These are phyloP conservation scores for Candida neerlandica DNA, from an alignment of 1,139 yeast species.

Conservation along the genomic window DNA sequence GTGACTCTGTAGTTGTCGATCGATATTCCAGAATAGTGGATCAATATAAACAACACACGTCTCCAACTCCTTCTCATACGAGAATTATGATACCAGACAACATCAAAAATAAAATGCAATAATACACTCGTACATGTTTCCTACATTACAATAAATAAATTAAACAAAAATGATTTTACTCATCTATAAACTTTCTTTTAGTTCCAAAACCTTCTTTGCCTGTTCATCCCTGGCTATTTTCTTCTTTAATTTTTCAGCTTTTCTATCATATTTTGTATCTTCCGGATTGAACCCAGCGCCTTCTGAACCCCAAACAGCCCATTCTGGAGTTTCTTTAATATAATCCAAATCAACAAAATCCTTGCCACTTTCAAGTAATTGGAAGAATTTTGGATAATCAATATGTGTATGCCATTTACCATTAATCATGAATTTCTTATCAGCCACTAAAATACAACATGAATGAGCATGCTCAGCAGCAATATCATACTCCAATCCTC, in stretches of 20 bases:
- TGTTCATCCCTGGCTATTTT: slow-evolving; percentile 40
- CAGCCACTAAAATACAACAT: slow-evolving; percentile 87
- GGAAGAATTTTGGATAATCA: slow-evolving; percentile 76
- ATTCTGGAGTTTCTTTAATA: slow-evolving; percentile 75
- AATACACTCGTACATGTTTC: too few relatives aligned
- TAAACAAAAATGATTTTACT: neutral
- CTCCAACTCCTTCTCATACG: too few relatives aligned
- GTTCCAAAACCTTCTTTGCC: slow-evolving; percentile 7
- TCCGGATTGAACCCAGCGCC: slow-evolving; percentile 91
- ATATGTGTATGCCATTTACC: slow-evolving; percentile 89
- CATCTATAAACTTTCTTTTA: neutral
- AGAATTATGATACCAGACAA: too few relatives aligned
- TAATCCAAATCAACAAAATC: slow-evolving; percentile 81
- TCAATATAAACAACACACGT: too few relatives aligned
- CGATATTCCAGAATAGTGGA: too few relatives aligned
- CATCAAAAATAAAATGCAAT: too few relatives aligned
- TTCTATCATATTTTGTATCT: slow-evolving; percentile 69
- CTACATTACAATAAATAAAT: slow-evolving; percentile 1
- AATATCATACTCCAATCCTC: slow-evolving; percentile 74
- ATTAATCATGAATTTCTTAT: slow-evolving; percentile 66
- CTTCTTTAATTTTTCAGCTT: slow-evolving; percentile 61
- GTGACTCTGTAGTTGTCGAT: too few relatives aligned
- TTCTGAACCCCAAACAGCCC: slow-evolving; percentile 89
- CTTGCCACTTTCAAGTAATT: slow-evolving; percentile 62
- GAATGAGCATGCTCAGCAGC: slow-evolving; percentile 98